Percentiles rank a stretch among this genome's conserved stretches.
Evolutionary conservation across 768 basidiomycete species (phyloP).

Genomic region (Kwoniella dendrophila): DNA sequence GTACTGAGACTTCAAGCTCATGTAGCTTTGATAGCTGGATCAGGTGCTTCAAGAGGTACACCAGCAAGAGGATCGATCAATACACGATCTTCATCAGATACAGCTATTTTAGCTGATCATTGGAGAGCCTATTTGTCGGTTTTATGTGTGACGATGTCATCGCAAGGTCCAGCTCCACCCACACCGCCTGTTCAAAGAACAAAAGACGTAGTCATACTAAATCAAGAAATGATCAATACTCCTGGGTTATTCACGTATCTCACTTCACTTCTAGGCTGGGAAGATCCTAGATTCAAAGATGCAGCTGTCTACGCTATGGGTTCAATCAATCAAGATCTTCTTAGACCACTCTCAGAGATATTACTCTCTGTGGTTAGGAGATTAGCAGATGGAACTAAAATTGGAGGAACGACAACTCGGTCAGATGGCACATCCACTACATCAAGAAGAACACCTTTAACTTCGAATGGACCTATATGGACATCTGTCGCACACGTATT

Average conservation of each 20-base stretch:
- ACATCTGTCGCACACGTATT: slow-evolving; percentile 88
- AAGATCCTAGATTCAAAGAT: slow-evolving; percentile 79
- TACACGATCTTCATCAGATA: slow-evolving; percentile 40
- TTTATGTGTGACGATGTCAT: slow-evolving; percentile 71
- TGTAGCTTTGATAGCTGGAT: slow-evolving; percentile 38
- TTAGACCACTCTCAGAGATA: slow-evolving; percentile 80
- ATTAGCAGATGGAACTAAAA: slow-evolving; percentile 75
- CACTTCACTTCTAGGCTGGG: slow-evolving; percentile 83
- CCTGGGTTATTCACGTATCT: slow-evolving; percentile 82
- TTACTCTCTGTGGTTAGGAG: slow-evolving; percentile 78
- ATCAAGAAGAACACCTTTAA: slow-evolving; percentile 63
- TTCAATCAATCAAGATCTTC: slow-evolving; percentile 74
- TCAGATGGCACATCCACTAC: slow-evolving; percentile 57
- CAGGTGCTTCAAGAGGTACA: slow-evolving; percentile 24
- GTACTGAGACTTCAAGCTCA: slow-evolving; percentile 47
- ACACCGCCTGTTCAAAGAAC: slow-evolving; percentile 47
- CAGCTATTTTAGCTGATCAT: slow-evolving; percentile 49
- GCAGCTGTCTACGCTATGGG: slow-evolving; percentile 86
- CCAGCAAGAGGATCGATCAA: slow-evolving; percentile 20
- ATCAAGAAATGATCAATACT: slow-evolving; percentile 78
- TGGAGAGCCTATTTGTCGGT: slow-evolving; percentile 63
- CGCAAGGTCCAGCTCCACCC: slow-evolving; percentile 58
- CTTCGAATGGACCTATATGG: slow-evolving; percentile 70
- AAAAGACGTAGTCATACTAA: slow-evolving; percentile 62
- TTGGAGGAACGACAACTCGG: slow-evolving; percentile 58